Evolutionary conservation across 225 moss, liverwort and hornwort species (phyloP), one percentile per base, ranked within the genome.

Genomic region (Sphagnum tenellum): DNA sequence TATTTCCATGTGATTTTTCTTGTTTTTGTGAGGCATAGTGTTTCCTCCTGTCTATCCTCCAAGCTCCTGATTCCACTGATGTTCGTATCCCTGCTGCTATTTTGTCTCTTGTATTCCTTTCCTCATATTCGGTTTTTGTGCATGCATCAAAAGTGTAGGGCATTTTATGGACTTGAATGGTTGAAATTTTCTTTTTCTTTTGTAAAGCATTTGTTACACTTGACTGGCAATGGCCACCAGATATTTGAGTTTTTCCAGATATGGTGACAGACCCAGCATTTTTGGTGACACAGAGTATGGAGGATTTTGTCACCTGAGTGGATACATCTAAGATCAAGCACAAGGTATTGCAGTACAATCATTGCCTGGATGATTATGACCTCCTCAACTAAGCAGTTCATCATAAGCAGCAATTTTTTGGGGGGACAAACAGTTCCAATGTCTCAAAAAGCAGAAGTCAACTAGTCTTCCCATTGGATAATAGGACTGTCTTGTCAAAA

Each of bases 271-370:
- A 92, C 61, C 86, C 95, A 70, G 89, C 95, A 7, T 96, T 85
- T 60, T 49, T 92, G 49, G 88, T 96, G 6, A 92, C 90, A n/a
- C 74, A 89, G 4, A 92, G 70, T 10, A 92, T 96, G 96, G 96
- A 96, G 68, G 96, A 96, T 75, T 92, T 92, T 53, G 89, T 96
- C 8, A 96, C 96, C 0, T 96, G 92, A 92, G 92, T 96, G 61
- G 96, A 96, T 78, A 88, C 88, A 3, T 92, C 92, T 12, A 92
- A 92, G 74, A 90, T 96, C 60, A 90, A 92, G 76, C 79, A 92
- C 56, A 90, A 90, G 79, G 92, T 96, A 52, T 74, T 90, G 57
- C 72, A 89, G 74, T 96, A 96, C 46, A 96, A 92, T 74, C 70
- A 92, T 67, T 88, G 80, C 56, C 67, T 96, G 44, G 96, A 96